These are phyloP conservation scores for Aphanomyces euteiches DNA, from an alignment of 352 stramenopile species.

Conservation along the genomic window DNA sequence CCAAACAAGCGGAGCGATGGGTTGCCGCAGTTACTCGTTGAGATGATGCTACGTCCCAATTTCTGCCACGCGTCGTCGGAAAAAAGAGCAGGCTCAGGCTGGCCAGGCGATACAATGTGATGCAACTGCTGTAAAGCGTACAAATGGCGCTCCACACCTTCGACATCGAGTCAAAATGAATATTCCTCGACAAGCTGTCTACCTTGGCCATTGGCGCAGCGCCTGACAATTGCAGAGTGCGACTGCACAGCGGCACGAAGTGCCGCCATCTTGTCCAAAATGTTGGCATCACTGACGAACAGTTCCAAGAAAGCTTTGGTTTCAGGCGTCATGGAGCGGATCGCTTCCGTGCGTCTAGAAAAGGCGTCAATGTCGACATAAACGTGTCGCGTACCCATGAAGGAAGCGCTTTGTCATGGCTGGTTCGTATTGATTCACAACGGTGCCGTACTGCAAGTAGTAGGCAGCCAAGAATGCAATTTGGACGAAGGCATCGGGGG, in stretches of 20 bases:
- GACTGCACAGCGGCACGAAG: slow-evolving; percentile 77
- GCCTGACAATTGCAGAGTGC: slow-evolving; percentile 88
- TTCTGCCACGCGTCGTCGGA: slow-evolving; percentile 82
- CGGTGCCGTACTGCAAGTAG: slow-evolving; percentile 88
- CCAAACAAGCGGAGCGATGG: slow-evolving; percentile 91
- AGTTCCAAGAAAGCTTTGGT: slow-evolving; percentile 85
- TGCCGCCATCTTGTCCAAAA: slow-evolving; percentile 87
- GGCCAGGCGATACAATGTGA: slow-evolving; percentile 46
- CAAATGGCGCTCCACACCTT: slow-evolving; percentile 89
- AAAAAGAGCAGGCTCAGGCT: slow-evolving; percentile 76
- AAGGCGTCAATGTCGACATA: neutral
- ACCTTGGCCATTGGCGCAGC: slow-evolving; percentile 83
- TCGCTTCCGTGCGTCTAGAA: slow-evolving; percentile 86
- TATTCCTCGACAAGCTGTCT: neutral
- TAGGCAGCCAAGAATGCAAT: slow-evolving; percentile 93
- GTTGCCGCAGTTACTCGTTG: slow-evolving; percentile 96
- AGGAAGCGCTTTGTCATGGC: slow-evolving; percentile 94
- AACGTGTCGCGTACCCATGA: slow-evolving; percentile 51
- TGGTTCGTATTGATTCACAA: slow-evolving; percentile 91
- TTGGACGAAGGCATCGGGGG: slow-evolving; percentile 94
- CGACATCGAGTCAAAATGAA: neutral
- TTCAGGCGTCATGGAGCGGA: slow-evolving; percentile 88
- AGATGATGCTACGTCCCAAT: slow-evolving; percentile 93
- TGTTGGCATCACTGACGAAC: slow-evolving; percentile 72
- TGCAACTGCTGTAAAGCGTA: slow-evolving; percentile 92